Conservation (phyloP, 164 flowering plant species). For the Nymphaea colorata region DNA sequence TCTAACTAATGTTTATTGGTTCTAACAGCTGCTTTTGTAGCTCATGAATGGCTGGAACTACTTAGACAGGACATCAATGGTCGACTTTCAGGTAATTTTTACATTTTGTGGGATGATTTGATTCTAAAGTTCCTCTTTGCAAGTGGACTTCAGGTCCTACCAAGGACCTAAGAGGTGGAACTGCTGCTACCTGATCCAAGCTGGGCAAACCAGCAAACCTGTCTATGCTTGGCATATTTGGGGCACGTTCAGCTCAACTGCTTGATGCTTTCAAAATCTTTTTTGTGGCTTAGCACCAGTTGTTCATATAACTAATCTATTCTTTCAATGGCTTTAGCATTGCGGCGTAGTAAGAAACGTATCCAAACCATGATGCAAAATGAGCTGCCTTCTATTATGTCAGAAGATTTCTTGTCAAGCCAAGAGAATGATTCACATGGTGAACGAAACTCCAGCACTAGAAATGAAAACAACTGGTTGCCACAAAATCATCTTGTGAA, state of each 20-base stretch:
- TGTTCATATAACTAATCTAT: too few species aligned
- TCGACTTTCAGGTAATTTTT: slow-evolving; percentile 64
- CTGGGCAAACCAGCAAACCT: too few species aligned
- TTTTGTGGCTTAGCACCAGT: not conserved
- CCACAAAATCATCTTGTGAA: slow-evolving; percentile 39
- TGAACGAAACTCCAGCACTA: slow-evolving; percentile 9
- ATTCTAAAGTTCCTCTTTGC: too few species aligned
- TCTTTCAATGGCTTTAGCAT: slow-evolving; percentile 30
- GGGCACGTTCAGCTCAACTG: not conserved
- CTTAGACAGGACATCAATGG: slow-evolving; percentile 76
- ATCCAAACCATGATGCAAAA: slow-evolving; percentile 52
- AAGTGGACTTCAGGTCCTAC: not conserved
- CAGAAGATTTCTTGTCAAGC: slow-evolving; percentile 44
- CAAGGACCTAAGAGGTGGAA: too few species aligned
- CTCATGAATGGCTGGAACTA: slow-evolving; percentile 93
- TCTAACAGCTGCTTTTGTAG: slow-evolving; percentile 75
- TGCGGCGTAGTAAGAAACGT: slow-evolving; percentile 75
- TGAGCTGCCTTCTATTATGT: slow-evolving; percentile 55
- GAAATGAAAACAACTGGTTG: too few species aligned
- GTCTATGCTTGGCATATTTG: too few species aligned
- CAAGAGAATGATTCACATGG: slow-evolving; percentile 31
- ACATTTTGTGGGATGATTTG: not conserved
- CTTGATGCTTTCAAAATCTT: not conserved
- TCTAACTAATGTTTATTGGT: not conserved
- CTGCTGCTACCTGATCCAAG: too few species aligned